Evolutionary conservation across 1,284 basidiomycete species (phyloP).

Genomic region (Coniferiporia weirii): DNA sequence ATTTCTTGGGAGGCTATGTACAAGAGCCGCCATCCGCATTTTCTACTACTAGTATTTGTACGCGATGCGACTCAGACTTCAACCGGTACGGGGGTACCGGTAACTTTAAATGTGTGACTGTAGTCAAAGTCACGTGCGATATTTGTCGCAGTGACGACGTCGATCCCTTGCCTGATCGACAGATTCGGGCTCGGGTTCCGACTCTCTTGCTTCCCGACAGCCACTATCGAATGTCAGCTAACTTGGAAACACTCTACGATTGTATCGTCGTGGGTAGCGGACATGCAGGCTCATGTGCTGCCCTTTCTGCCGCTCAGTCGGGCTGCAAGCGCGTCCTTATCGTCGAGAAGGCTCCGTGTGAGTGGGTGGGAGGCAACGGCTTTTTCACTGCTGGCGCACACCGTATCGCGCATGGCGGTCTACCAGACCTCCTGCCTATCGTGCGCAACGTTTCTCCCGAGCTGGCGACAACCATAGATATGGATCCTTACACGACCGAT

Average conservation of each 20-base stretch:
- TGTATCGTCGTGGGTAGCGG: conserved; percentile 64
- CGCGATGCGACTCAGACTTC: too few relatives aligned
- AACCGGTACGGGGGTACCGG: too few relatives aligned
- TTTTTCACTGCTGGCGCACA: conserved; percentile 67
- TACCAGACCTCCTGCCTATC: conserved; percentile 51
- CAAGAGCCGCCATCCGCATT: too few relatives aligned
- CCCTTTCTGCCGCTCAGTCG: conserved; percentile 51
- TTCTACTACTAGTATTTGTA: too few relatives aligned
- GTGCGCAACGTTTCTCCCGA: conserved; percentile 44
- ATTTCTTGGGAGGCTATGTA: too few relatives aligned
- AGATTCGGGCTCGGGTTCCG: background rate
- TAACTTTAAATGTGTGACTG: too few relatives aligned
- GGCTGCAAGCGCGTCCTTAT: conserved; percentile 57
- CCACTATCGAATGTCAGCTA: background rate
- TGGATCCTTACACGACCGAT: conserved; percentile 50
- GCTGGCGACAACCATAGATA: conserved; percentile 43
- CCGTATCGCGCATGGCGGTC: conserved; percentile 54
- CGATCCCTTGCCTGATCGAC: background rate
- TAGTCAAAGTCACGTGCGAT: too few relatives aligned
- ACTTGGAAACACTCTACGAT: conserved; percentile 27
- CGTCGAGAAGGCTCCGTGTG: conserved; percentile 57
- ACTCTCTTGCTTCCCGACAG: background rate
- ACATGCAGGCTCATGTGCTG: conserved; percentile 62
- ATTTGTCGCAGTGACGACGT: background rate
- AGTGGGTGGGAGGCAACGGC: conserved; percentile 65